A percentile compares a stretch with the other conserved stretches of the same genome.
Conservation (phyloP, 1,284 basidiomycete genomes). For the Sanghuangporus baumii region DNA sequence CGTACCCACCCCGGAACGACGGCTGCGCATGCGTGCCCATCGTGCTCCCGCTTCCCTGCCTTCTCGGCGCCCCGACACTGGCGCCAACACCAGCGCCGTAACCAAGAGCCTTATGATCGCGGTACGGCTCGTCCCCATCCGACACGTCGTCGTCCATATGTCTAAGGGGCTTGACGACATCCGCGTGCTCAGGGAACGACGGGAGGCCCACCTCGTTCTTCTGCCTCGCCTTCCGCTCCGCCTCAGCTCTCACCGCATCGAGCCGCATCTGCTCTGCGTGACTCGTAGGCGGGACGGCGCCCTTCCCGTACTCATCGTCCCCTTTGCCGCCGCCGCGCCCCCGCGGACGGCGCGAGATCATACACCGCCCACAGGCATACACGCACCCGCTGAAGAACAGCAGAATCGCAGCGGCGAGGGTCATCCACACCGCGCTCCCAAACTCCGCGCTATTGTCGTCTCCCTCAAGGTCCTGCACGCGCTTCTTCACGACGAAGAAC, state of each 20-base stretch:
- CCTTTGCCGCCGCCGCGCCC: slow-evolving; percentile 25
- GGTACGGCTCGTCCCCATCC: slow-evolving; percentile 22
- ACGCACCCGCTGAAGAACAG: slow-evolving; percentile 84
- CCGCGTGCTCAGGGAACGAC: slow-evolving; percentile 59
- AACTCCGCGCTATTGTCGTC: slow-evolving; percentile 67
- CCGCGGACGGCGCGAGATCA: slow-evolving; percentile 52
- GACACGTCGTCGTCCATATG: slow-evolving; percentile 37
- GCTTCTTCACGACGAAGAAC: slow-evolving; percentile 78
- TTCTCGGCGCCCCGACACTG: slow-evolving; percentile 27
- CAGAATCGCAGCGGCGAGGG: slow-evolving; percentile 76
- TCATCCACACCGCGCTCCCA: slow-evolving; percentile 81
- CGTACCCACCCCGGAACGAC: slow-evolving; percentile 50
- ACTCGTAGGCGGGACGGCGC: slow-evolving; percentile 25
- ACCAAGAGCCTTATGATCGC: slow-evolving; percentile 9
- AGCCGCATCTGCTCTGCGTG: slow-evolving; percentile 65
- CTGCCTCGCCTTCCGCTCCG: slow-evolving; percentile 68
- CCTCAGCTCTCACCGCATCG: slow-evolving; percentile 78
- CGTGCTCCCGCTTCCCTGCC: slow-evolving; percentile 26
- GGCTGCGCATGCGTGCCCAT: slow-evolving; percentile 14
- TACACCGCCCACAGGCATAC: slow-evolving; percentile 77
- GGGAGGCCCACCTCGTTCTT: slow-evolving; percentile 64
- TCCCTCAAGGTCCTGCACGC: slow-evolving; percentile 71
- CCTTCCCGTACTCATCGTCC: slow-evolving; percentile 23
- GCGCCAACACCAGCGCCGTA: slow-evolving; percentile 21
- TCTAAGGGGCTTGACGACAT: slow-evolving; percentile 50